phyloP scores from a whole-genome alignment of 345 rosid species.

The Eucalyptus shirleyi region DNA sequence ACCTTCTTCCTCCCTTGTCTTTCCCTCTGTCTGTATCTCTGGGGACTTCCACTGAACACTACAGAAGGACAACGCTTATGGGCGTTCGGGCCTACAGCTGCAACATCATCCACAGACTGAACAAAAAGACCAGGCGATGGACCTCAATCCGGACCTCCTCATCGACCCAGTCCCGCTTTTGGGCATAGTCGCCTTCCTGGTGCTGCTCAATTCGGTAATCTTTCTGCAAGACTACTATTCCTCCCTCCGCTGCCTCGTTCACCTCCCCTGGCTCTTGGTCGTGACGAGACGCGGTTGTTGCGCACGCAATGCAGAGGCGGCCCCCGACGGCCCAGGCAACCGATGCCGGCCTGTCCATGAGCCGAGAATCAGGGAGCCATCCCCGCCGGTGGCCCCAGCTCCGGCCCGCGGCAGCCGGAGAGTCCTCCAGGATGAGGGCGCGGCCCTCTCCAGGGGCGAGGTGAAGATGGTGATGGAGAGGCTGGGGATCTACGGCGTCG shows the following conservation, averaged over 20 bases:
- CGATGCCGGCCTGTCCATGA: not conserved
- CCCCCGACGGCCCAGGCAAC: not conserved
- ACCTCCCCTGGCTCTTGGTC: not conserved
- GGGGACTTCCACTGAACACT: not conserved
- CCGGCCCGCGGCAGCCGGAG: not conserved
- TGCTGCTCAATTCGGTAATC: not conserved
- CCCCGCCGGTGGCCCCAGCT: not conserved
- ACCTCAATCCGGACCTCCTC: not conserved
- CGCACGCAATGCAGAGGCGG: not conserved
- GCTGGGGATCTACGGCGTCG: not conserved
- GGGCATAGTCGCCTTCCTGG: not conserved
- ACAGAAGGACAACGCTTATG: not conserved
- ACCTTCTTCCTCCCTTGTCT: not conserved
- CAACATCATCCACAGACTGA: not conserved
- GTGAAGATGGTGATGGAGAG: conserved; percentile 3
- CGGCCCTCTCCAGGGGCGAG: not conserved
- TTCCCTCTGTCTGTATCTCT: not conserved
- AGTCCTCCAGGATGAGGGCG: not conserved
- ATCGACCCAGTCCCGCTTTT: not conserved
- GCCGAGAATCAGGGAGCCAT: not conserved
- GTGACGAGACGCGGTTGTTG: not conserved
- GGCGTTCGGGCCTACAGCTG: not conserved
- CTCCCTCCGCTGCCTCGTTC: not conserved
- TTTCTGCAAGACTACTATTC: not conserved
- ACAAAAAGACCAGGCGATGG: not conserved